Conservation (phyloP, 1,139 yeast genomes). For the Debaryomycetaceae sp. region DNA sequence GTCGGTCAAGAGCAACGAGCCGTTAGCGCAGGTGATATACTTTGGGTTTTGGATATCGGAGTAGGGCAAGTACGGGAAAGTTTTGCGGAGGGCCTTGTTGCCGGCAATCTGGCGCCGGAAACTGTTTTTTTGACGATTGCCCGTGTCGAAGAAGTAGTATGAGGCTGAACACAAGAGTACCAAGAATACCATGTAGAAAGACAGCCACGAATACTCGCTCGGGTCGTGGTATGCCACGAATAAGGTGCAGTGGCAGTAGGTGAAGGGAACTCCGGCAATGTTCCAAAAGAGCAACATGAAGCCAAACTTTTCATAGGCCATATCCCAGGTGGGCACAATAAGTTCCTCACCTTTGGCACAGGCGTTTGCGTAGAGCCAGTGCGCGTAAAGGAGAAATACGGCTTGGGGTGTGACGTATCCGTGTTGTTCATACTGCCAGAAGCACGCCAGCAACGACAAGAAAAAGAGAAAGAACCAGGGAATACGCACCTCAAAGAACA, state of each 20-base stretch:
- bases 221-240: slow-evolving; percentile 79
- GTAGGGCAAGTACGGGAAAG: slow-evolving; percentile 89
- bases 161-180: slow-evolving; percentile 51
- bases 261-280: slow-evolving; percentile 97
- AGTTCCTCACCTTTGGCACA: slow-evolving; percentile 97
- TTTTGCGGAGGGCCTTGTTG: slow-evolving; percentile 58
- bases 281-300: slow-evolving; percentile 98
- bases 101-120: slow-evolving; percentile 87
- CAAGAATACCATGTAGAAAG: slow-evolving; percentile 43
- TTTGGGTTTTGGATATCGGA: slow-evolving; percentile 73
- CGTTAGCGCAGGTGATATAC: slow-evolving; percentile 75
- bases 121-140: slow-evolving; percentile 89
- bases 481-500: slow-evolving; percentile 93
- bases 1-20: slow-evolving; percentile 74
- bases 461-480: slow-evolving; percentile 93
- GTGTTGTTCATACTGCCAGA: slow-evolving; percentile 70
- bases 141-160: slow-evolving; percentile 89
- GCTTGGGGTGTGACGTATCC: slow-evolving; percentile 78
- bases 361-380: slow-evolving; percentile 92
- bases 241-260: slow-evolving; percentile 89
- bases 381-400: slow-evolving; percentile 63
- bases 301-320: slow-evolving; percentile 98
- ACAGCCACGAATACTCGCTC: slow-evolving; percentile 64
- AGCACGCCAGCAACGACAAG: slow-evolving; percentile 60
- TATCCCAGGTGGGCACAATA: slow-evolving; percentile 97